phyloP scores from a whole-genome alignment of 805 yeast genomes.

The Myxozyma vanderwaltii region DNA sequence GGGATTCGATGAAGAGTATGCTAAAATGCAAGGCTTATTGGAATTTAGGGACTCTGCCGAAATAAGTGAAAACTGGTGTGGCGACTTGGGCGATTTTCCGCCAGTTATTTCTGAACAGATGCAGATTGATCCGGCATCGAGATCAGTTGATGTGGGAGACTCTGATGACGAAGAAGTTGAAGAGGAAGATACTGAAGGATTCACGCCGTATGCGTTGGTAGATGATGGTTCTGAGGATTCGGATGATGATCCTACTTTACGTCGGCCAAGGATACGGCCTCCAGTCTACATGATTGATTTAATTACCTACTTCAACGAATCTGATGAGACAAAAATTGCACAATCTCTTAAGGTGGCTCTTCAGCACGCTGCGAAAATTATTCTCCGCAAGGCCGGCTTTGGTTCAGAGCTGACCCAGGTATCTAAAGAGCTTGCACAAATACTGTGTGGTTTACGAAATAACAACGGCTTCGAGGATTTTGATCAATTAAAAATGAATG shows the following conservation, averaged over 20 bases:
- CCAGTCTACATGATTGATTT: conserved; percentile 78
- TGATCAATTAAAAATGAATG: conserved; percentile 64
- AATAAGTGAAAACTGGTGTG: conserved; percentile 18
- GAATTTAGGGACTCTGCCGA: conserved; percentile 15
- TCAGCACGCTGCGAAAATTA: conserved; percentile 56
- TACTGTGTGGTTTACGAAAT: conserved; percentile 58
- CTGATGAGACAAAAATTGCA: conserved; percentile 48
- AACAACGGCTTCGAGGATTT: conserved; percentile 59
- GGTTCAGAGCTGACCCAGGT: conserved; percentile 64
- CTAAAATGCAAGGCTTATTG: conserved; percentile 23
- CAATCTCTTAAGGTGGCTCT: conserved; percentile 56
- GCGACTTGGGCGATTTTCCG: conserved; percentile 28
- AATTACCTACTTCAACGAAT: conserved; percentile 55
- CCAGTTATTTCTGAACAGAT: not conserved
- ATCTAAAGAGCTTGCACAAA: conserved; percentile 55
- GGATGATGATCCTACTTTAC: conserved; percentile 54
- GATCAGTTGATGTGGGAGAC: not conserved
- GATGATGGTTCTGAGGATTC: conserved; percentile 52
- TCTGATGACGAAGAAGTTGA: conserved; percentile 31
- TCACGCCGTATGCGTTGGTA: conserved; percentile 37
- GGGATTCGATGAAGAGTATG: conserved; percentile 34
- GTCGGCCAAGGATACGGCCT: conserved; percentile 44
- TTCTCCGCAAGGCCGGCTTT: conserved; percentile 62
- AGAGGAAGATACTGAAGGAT: conserved; percentile 41
- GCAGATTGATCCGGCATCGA: too few species aligned